Percentiles rank a stretch among this genome's conserved stretches.
phyloP scores from a whole-genome alignment of 139 green algal genomes.

The Tetratostichococcus sp. region DNA sequence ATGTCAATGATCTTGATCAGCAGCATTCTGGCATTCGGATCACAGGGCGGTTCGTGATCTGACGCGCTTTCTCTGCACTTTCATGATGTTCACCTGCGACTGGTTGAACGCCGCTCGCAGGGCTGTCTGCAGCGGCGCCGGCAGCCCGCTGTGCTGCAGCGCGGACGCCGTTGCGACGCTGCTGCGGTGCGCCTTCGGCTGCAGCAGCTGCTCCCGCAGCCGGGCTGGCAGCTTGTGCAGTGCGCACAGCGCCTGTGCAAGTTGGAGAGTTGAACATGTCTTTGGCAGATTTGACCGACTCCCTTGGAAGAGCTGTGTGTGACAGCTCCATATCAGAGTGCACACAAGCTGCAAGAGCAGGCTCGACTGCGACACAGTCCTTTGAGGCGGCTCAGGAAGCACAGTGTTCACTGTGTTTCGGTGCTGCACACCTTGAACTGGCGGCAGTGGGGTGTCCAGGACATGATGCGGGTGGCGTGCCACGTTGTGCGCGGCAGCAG shows the following conservation, averaged over 20 bases:
- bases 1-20: background rate
- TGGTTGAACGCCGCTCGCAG: conserved; percentile 47
- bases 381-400: too few relatives aligned
- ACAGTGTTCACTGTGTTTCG: too few relatives aligned
- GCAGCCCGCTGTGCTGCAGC: conserved; percentile 13
- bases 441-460: conserved; percentile 57
- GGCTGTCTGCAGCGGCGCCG: conserved; percentile 4
- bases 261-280: too few relatives aligned
- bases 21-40: too few relatives aligned
- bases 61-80: too few relatives aligned
- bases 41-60: too few relatives aligned
- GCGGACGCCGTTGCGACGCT: background rate
- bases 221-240: conserved; percentile 7
- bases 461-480: conserved; percentile 33
- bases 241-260: conserved; percentile 17
- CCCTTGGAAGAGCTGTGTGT: too few relatives aligned
- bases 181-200: background rate
- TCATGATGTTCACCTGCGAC: too few relatives aligned
- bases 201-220: conserved; percentile 18
- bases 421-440: conserved; percentile 41
- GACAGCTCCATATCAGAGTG: too few relatives aligned
- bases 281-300: too few relatives aligned
- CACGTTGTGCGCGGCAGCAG: conserved; percentile 17
- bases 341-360: too few relatives aligned
- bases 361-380: too few relatives aligned